Conservation (phyloP, 2,329 filamentous ascomycete genomes). For the Cercospora sp. region DNA sequence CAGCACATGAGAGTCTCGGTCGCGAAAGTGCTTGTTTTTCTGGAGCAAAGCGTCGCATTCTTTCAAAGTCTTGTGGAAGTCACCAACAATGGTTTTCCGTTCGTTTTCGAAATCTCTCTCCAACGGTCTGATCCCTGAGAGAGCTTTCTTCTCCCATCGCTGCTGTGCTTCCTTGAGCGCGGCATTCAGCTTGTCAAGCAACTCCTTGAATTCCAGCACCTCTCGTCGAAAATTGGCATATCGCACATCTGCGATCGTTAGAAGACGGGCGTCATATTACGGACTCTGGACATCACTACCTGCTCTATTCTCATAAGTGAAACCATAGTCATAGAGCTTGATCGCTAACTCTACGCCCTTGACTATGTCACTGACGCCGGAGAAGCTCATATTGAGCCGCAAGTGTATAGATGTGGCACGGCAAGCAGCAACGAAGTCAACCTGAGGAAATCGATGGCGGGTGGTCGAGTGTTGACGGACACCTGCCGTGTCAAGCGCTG, state of each 20-base stretch:
- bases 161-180: slow-evolving; percentile 22
- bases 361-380: slow-evolving; percentile 20
- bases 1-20: slow-evolving; percentile 20
- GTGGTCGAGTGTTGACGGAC: neutral
- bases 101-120: slow-evolving; percentile 25
- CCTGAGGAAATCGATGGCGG: neutral
- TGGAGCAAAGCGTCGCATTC: slow-evolving; percentile 29
- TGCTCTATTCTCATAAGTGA: slow-evolving; percentile 26
- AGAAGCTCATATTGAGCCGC: slow-evolving; percentile 17
- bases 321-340: slow-evolving; percentile 24
- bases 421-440: neutral
- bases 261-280: neutral
- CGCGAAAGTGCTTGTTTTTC: slow-evolving; percentile 23
- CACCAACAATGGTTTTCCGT: slow-evolving; percentile 25
- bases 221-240: slow-evolving; percentile 28
- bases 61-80: slow-evolving; percentile 25
- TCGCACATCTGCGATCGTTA: slow-evolving; percentile 18
- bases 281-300: slow-evolving; percentile 6
- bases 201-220: slow-evolving; percentile 24
- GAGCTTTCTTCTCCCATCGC: slow-evolving; percentile 14
- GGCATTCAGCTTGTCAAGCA: slow-evolving; percentile 22
- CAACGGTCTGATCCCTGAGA: slow-evolving; percentile 16
- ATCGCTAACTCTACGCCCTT: slow-evolving; percentile 22
- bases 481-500: neutral
- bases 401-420: neutral